Evolutionary conservation across 1,139 yeast genomes (phyloP).

Genomic region (Tardiomyces digboiensis): DNA sequence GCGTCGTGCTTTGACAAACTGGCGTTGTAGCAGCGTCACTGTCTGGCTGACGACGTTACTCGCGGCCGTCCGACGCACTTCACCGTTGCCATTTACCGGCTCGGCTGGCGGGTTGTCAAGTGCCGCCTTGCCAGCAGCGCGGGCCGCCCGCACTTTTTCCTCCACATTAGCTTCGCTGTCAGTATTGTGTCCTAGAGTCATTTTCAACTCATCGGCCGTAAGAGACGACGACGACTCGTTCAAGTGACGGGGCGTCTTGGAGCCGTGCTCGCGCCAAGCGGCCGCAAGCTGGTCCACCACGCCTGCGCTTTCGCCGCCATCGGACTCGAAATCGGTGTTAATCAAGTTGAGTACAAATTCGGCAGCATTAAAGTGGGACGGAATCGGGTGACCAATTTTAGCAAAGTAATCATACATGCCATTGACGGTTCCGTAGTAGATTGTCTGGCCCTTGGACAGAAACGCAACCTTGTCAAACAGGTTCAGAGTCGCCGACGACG

Average conservation of each 20-base stretch:
- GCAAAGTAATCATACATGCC: slow-evolving; percentile 32
- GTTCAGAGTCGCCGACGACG: slow-evolving; percentile 27
- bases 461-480: slow-evolving; percentile 28
- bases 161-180: neutral
- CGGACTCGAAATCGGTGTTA: slow-evolving; percentile 23
- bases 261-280: neutral
- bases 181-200: neutral
- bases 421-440: slow-evolving; percentile 34
- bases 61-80: neutral
- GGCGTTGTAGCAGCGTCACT: slow-evolving; percentile 19
- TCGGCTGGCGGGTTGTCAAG: no score
- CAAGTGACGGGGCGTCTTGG: neutral
- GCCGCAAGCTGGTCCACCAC: neutral
- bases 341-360: slow-evolving; percentile 31
- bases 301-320: neutral
- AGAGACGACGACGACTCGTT: neutral
- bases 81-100: neutral
- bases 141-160: neutral
- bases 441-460: slow-evolving; percentile 29
- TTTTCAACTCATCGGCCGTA: neutral
- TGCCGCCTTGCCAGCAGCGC: neutral
- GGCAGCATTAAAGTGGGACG: slow-evolving; percentile 28
- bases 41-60: slow-evolving; percentile 3
- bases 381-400: slow-evolving; percentile 9
- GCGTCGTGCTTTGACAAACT: slow-evolving; percentile 26